Evolutionary conservation across 306 rosid genomes (phyloP).

Genomic region (Dryas octopetala): DNA sequence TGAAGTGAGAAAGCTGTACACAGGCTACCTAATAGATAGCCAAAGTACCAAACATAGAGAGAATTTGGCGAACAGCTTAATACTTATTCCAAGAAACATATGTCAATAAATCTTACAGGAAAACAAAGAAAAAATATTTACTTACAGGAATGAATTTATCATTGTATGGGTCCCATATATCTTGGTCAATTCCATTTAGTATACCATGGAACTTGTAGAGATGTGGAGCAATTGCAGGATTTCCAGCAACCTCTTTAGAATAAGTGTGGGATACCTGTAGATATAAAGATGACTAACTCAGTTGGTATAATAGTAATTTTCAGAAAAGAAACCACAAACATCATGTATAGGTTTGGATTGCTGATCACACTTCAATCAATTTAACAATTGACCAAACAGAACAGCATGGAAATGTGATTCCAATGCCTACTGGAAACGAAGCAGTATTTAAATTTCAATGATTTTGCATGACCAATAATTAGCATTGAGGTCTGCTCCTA

Average conservation of each 20-base stretch:
- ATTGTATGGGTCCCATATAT: conserved; percentile 91
- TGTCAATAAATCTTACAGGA: not conserved
- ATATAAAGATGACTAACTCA: conserved; percentile 17
- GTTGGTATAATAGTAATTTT: not conserved
- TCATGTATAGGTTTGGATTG: not conserved
- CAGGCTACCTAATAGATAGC: not conserved
- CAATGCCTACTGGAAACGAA: not conserved
- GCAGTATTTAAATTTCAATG: not conserved
- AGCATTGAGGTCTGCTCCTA: not conserved
- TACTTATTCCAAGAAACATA: conserved; percentile 5
- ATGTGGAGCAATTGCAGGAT: conserved; percentile 65
- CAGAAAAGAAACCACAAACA: not conserved
- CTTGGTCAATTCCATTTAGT: conserved; percentile 93
- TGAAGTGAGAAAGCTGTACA: no score
- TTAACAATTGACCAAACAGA: not conserved
- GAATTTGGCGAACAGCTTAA: not conserved
- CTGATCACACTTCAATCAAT: not conserved
- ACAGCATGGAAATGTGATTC: conserved; percentile 2
- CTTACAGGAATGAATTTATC: conserved; percentile 89
- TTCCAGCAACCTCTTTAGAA: conserved; percentile 78
- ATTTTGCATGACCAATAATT: no score
- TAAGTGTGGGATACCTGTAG: conserved; percentile 85
- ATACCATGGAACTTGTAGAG: conserved; percentile 92
- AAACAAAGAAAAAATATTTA: conserved; percentile 8
- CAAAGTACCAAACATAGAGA: not conserved